phyloP scores from a whole-genome alignment of 805 yeast genomes.

The Saccharomyces cerevisiae region DNA sequence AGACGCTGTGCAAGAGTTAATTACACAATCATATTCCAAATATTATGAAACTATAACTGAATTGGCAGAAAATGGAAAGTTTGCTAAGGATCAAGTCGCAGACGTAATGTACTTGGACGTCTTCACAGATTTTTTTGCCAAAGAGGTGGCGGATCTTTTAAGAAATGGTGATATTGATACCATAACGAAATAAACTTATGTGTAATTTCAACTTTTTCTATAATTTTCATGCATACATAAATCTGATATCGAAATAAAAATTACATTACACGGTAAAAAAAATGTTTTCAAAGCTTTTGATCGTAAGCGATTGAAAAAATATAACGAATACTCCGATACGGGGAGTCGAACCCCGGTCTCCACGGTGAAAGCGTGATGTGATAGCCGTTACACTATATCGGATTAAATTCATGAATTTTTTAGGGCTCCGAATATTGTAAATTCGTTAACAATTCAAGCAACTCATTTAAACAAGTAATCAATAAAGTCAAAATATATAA shows the following conservation, averaged over 20 bases:
- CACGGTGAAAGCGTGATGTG: background rate
- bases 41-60: conserved; percentile 36
- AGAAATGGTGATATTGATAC: conserved; percentile 8
- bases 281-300: background rate
- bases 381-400: background rate
- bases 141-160: background rate
- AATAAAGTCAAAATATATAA: too few relatives aligned
- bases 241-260: background rate
- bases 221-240: background rate
- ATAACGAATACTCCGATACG: background rate
- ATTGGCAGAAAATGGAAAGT: conserved; percentile 14
- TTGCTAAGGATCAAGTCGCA: conserved; percentile 31
- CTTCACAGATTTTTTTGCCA: conserved; percentile 38
- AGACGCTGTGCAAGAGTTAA: conserved; percentile 58
- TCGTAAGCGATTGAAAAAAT: background rate
- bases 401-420: background rate
- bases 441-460: too few relatives aligned
- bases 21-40: conserved; percentile 48
- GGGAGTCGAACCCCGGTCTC: background rate
- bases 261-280: background rate
- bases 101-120: conserved; percentile 60
- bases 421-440: too few relatives aligned
- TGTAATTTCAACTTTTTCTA: background rate
- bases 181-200: conserved; percentile 5
- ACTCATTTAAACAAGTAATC: too few relatives aligned